Conservation (phyloP, 495 filamentous ascomycete species). For the Penicillium fimorum region DNA sequence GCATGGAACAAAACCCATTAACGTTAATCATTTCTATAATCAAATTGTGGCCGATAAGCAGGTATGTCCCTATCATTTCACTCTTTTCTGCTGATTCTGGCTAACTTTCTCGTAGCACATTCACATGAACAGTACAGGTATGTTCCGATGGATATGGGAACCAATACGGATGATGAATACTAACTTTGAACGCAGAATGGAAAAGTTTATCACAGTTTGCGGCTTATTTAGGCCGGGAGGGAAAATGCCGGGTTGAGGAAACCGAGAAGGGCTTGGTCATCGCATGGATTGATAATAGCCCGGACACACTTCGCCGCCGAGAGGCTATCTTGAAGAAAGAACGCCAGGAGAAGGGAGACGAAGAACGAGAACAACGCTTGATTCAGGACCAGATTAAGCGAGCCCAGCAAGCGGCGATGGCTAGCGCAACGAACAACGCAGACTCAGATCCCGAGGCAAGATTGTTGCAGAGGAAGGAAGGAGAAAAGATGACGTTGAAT, state of each 20-base stretch:
- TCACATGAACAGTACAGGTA: slow-evolving; percentile 82
- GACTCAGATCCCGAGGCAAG: slow-evolving; percentile 43
- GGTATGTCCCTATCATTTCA: neutral
- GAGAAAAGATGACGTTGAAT: slow-evolving; percentile 79
- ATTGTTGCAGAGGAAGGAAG: slow-evolving; percentile 65
- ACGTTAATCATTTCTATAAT: slow-evolving; percentile 91
- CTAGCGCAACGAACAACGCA: slow-evolving; percentile 29
- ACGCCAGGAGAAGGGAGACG: slow-evolving; percentile 81
- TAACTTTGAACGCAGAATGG: slow-evolving; percentile 52
- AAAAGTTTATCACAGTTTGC: slow-evolving; percentile 81
- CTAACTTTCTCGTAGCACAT: slow-evolving; percentile 51
- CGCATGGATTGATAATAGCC: slow-evolving; percentile 85
- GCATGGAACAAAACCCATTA: slow-evolving; percentile 82
- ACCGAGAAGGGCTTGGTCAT: slow-evolving; percentile 82
- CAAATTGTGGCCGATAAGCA: slow-evolving; percentile 60
- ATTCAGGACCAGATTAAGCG: slow-evolving; percentile 77
- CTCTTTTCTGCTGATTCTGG: neutral
- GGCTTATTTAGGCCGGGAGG: slow-evolving; percentile 77
- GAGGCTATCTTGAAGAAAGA: slow-evolving; percentile 83
- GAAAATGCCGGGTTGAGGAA: slow-evolving; percentile 83
- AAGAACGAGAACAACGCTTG: slow-evolving; percentile 77
- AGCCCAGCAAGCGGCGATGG: slow-evolving; percentile 49
- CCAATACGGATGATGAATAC: neutral
- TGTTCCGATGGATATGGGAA: neutral
- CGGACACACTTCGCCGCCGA: slow-evolving; percentile 73